Base-by-base conservation (phyloP, 441 rosid species). In the Viola pubescens region DNA sequence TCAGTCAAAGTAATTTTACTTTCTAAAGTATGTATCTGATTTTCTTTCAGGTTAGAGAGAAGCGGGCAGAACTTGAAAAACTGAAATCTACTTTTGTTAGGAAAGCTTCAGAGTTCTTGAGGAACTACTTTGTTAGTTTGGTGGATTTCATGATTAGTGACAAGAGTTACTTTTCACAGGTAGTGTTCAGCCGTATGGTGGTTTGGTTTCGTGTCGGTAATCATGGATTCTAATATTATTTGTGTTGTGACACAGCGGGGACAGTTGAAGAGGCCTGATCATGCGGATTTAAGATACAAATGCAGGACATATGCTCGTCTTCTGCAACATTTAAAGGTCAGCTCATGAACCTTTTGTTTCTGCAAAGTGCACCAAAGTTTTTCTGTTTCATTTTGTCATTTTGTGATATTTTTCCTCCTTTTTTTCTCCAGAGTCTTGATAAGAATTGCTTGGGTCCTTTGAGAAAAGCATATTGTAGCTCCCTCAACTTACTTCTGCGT, bases 231-330 rank as follows among this genome's bases (percentile, higher is more conserved):
- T 64, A 56, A 69, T 51, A 59, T 46, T 61, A 54, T 34, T 13
- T 63, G 58, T 68, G 54, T 58, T 11, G 65, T 77, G 64, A 61
- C 79, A 76, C 87, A 94, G 98, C 79, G 95, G 66, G 99, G 98
- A 42, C 98, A 94, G 72, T 75, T 94, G 75, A 94, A 94, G 83
- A 89, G 99, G 79, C 99, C 98, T 69, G 99, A 94, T 79, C 99
- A 94, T 80, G 97, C 98, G 58, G 99, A 94, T 68, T 81, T 94
- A 79, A 82, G 98, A 69, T 94, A 94, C 77, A 94, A 91, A 75
- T 94, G 99, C 80, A 79, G 99, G 80, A 91, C 97, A 65, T 94
- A 94, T 83, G 99, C 99, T 69, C 98, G 99, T 48, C 92, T 94
- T 64, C 79, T 94, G 67, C 99, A 94, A 78, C 99, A 89, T 78